Evolutionary conservation across 139 green algal genomes (phyloP).

Genomic region (Coelastrella sp.): DNA sequence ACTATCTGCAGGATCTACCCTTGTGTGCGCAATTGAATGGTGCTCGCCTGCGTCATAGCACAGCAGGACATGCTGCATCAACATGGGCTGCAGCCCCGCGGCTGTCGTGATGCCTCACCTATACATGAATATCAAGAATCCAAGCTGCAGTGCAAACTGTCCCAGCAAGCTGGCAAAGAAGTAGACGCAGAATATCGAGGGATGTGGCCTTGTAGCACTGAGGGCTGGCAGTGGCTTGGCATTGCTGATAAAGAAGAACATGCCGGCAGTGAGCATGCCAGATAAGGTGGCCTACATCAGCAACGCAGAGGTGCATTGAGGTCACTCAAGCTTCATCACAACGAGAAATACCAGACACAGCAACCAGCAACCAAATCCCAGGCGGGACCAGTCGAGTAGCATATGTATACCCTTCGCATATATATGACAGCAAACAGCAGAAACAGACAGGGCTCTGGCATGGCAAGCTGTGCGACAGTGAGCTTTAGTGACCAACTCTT

Average conservation of each 20-base stretch:
- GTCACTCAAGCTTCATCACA: too few relatives aligned
- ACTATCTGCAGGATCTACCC: too few relatives aligned
- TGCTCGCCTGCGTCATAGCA: background rate
- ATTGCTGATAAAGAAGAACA: constrained; percentile 97
- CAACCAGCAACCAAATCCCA: too few relatives aligned
- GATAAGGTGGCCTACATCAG: constrained; percentile 77
- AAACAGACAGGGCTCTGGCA: too few relatives aligned
- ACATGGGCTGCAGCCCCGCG: background rate
- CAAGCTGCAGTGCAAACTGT: constrained; percentile 89
- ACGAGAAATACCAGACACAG: too few relatives aligned
- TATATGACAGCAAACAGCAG: too few relatives aligned
- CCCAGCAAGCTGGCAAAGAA: constrained; percentile 93
- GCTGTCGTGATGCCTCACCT: constrained; percentile 11
- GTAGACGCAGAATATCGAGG: constrained; percentile 93
- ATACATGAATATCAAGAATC: constrained; percentile 85
- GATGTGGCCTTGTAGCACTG: constrained; percentile 87
- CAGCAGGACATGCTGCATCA: background rate
- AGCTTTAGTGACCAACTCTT: too few relatives aligned
- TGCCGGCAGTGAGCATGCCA: constrained; percentile 85
- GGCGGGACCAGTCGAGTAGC: too few relatives aligned
- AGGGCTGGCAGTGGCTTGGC: constrained; percentile 87
- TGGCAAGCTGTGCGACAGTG: too few relatives aligned
- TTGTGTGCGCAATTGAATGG: too few relatives aligned
- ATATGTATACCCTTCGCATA: too few relatives aligned
- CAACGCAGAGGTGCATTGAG: too few relatives aligned